A percentile compares a stretch with the other conserved stretches of the same genome.
phyloP scores from a whole-genome alignment of 1,284 basidiomycete species.

The Leccinum olivaceoglutinosum region DNA sequence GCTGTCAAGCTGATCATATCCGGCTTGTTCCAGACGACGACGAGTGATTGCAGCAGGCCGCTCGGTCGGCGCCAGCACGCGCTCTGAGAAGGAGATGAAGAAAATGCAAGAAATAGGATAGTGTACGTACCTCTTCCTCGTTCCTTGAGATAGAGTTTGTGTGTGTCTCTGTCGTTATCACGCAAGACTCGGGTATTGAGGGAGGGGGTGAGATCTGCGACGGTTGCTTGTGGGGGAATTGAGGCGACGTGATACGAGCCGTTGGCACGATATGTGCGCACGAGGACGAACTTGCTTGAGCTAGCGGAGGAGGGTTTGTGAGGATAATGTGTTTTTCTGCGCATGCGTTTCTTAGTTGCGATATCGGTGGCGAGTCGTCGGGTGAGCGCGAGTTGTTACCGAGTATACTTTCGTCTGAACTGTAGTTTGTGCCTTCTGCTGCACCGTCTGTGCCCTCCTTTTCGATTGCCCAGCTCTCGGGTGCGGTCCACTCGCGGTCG shows the following conservation, averaged over 20 bases:
- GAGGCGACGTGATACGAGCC: conserved; percentile 70
- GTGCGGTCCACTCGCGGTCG: conserved; percentile 23
- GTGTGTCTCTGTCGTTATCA: conserved; percentile 45
- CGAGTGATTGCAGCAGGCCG: conserved; percentile 83
- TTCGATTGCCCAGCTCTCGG: conserved; percentile 34
- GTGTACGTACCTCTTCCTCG: conserved; percentile 66
- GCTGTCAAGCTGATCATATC: conserved; percentile 82
- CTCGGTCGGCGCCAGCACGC: conserved; percentile 71
- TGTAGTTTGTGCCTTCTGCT: conserved; percentile 22
- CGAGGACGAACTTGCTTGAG: conserved; percentile 22
- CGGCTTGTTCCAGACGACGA: conserved; percentile 84
- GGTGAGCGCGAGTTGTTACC: conserved; percentile 16
- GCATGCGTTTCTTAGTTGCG: conserved; percentile 10
- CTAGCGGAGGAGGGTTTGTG: conserved; percentile 15
- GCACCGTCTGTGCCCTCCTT: conserved; percentile 18
- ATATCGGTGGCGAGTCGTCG: conserved; percentile 18
- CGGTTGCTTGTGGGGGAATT: conserved; percentile 54
- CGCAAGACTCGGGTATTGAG: conserved; percentile 56
- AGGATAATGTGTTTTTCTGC: conserved; percentile 19
- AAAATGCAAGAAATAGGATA: conserved; percentile 4
- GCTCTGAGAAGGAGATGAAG: conserved; percentile 47
- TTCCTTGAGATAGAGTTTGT: conserved; percentile 81
- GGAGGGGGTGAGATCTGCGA: conserved; percentile 63
- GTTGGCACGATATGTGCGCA: conserved; percentile 75
- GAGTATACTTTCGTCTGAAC: conserved; percentile 27